Evolutionary conservation across 2,329 filamentous ascomycete genomes (phyloP).

Genomic region (Aspergillus thermomutatus): DNA sequence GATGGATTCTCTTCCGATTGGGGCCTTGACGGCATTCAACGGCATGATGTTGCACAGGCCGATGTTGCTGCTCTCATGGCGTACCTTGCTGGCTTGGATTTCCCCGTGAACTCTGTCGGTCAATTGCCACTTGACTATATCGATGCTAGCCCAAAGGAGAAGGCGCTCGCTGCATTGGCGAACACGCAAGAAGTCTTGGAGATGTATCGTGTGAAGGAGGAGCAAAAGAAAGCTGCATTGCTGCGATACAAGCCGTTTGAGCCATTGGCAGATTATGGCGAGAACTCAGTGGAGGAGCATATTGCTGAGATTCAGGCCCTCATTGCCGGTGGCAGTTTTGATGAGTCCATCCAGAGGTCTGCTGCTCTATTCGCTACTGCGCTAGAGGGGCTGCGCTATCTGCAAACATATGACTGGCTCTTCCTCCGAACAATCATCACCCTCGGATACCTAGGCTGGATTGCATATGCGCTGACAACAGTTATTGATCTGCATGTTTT

Average conservation of each 20-base stretch:
- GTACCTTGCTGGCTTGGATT: constrained; percentile 81
- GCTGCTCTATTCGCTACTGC: constrained; percentile 72
- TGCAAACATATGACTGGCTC: constrained; percentile 98
- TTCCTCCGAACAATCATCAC: constrained; percentile 89
- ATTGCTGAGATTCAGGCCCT: constrained; percentile 64
- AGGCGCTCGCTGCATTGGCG: constrained; percentile 77
- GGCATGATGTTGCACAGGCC: constrained; percentile 90
- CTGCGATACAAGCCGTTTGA: constrained; percentile 74
- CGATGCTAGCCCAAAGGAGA: constrained; percentile 66
- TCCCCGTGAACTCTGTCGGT: constrained; percentile 93
- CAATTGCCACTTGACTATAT: constrained; percentile 84
- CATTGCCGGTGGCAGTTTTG: constrained; percentile 64
- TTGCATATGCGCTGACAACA: constrained; percentile 83
- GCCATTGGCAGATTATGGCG: constrained; percentile 61
- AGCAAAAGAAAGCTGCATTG: constrained; percentile 71
- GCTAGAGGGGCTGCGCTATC: constrained; percentile 80
- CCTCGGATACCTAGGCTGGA: constrained; percentile 90
- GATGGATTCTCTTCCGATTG: constrained; percentile 84
- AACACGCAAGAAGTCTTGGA: constrained; percentile 87
- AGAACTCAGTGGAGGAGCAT: constrained; percentile 61
- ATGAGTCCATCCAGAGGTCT: constrained; percentile 76
- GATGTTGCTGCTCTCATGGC: constrained; percentile 96
- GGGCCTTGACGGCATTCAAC: constrained; percentile 72
- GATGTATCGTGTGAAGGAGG: constrained; percentile 94
- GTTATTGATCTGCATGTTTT: constrained; percentile 87